Base-by-base conservation (phyloP, 805 yeast genomes). In the Wickerhamiella azyma region DNA sequence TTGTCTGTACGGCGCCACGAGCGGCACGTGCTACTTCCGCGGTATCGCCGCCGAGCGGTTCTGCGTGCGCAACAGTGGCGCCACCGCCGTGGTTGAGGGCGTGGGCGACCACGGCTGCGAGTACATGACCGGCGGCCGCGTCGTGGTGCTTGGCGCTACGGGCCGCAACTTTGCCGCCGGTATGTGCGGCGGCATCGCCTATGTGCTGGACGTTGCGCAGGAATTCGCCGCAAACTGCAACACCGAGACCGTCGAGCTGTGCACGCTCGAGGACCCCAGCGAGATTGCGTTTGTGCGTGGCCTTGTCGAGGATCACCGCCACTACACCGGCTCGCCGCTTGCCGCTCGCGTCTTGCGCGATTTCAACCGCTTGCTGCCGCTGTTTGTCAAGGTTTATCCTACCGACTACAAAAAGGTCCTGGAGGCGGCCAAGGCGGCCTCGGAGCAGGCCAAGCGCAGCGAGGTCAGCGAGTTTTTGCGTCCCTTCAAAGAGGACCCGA, bases 121-220 rank as follows among this genome's bases (percentile, higher is more conserved):
- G 68, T 89, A 89, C 69, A 89, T 89, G 98, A 88, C 97, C 56
- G 97, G 98, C 64, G 98, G 98, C 63, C 78, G 97, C 58, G 95
- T 92, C 51, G 85, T 89, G 60, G 86, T 89, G 41, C 74, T 89
- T 55, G 95, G 96, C 40, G 68, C 78, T 49, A 84, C 95, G 57
- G 96, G 95, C 49, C 77, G 96, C 52, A 81, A 86, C 71, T 83
- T 83, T 63, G 96, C 79, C 50, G 95, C 98, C 47, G 98, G 98
- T 71, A 92, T 92, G 82, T 88, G 96, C 57, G 98, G 98, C 67
- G 98, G 98, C 77, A 89, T 92, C 64, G 94, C 96, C 13, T 89
- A 89, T 61, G 96, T 94, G 50, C 72, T 89, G 57, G 94, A 88
- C 58, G 83, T 89, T 71, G 96, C 92, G 43, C 95, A 88, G 61